Evolutionary conservation across 768 basidiomycete species (phyloP).

Genomic region (Mrakia hoshinonis): DNA sequence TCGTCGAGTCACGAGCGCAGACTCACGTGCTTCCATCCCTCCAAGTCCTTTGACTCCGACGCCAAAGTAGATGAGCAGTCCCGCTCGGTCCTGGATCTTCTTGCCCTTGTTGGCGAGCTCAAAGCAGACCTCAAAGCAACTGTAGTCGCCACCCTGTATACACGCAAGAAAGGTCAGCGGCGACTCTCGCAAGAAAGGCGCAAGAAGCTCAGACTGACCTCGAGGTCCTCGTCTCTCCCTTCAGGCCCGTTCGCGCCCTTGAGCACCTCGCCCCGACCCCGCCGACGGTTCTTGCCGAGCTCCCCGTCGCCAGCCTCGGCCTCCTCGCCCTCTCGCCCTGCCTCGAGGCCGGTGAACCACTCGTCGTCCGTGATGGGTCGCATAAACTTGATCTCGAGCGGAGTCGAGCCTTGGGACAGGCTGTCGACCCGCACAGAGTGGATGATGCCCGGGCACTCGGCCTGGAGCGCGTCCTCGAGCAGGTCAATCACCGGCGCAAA

Average conservation of each 20-base stretch:
- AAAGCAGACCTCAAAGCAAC: constrained; percentile 40
- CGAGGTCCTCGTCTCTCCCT: constrained; percentile 31
- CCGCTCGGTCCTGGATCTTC: constrained; percentile 23
- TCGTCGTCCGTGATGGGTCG: constrained; percentile 39
- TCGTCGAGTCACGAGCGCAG: background rate
- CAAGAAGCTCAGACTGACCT: constrained; percentile 30
- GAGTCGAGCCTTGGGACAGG: constrained; percentile 37
- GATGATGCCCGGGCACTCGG: constrained; percentile 34
- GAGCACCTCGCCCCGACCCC: constrained; percentile 10
- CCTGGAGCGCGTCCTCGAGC: constrained; percentile 39
- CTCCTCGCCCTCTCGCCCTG: constrained; percentile 13
- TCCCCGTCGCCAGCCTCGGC: constrained; percentile 22
- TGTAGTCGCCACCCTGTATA: constrained; percentile 34
- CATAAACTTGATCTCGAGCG: constrained; percentile 37
- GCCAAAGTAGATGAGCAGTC: constrained; percentile 35
- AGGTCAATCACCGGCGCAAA: constrained; percentile 41
- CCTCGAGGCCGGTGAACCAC: constrained; percentile 36
- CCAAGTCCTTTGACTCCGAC: constrained; percentile 40
- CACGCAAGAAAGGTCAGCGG: background rate
- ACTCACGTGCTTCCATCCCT: constrained; percentile 37
- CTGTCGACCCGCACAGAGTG: constrained; percentile 35
- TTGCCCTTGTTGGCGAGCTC: constrained; percentile 32
- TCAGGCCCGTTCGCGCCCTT: background rate
- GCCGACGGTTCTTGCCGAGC: constrained; percentile 18
- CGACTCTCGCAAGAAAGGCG: background rate